A percentile compares a stretch with the other conserved stretches of the same genome.
These are phyloP conservation scores for Clathrospora elynae DNA, from an alignment of 2,329 filamentous ascomycete species.

Conservation along the genomic window DNA sequence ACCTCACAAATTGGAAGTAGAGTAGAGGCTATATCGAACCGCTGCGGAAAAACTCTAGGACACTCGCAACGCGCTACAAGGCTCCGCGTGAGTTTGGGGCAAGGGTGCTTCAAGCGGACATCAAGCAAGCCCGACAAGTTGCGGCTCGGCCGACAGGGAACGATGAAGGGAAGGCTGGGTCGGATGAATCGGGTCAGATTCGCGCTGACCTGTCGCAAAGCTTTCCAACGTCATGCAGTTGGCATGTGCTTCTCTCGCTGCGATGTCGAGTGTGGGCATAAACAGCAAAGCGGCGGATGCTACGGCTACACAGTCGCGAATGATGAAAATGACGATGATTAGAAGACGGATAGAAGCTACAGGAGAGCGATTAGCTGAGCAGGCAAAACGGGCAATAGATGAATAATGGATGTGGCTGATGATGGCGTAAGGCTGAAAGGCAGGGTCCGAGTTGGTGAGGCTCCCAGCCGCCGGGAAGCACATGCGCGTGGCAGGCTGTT, in stretches of 20 bases:
- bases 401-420: constrained; percentile 12
- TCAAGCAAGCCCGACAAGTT: too few species aligned
- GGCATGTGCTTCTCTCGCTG: too few species aligned
- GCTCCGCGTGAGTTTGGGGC: constrained; percentile 3
- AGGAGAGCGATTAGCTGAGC: not conserved
- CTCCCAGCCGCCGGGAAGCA: constrained; percentile 14
- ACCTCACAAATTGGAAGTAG: constrained; percentile 24
- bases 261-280: too few species aligned
- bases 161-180: too few species aligned
- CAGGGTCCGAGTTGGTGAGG: not conserved
- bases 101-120: too few species aligned
- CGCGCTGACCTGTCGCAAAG: too few species aligned
- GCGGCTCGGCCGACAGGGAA: too few species aligned
- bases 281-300: too few species aligned
- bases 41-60: constrained; percentile 27
- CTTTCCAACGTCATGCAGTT: too few species aligned
- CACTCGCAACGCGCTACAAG: constrained; percentile 7
- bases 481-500: constrained; percentile 7
- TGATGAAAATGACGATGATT: not conserved
- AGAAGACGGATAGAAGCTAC: not conserved
- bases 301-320: too few species aligned
- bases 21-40: constrained; percentile 12
- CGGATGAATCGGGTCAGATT: too few species aligned
- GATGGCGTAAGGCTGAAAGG: constrained; percentile 14
- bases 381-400: not conserved